These are phyloP conservation scores for Blastobotrys arbuscula DNA, from an alignment of 1,139 yeast species.

Conservation along the genomic window DNA sequence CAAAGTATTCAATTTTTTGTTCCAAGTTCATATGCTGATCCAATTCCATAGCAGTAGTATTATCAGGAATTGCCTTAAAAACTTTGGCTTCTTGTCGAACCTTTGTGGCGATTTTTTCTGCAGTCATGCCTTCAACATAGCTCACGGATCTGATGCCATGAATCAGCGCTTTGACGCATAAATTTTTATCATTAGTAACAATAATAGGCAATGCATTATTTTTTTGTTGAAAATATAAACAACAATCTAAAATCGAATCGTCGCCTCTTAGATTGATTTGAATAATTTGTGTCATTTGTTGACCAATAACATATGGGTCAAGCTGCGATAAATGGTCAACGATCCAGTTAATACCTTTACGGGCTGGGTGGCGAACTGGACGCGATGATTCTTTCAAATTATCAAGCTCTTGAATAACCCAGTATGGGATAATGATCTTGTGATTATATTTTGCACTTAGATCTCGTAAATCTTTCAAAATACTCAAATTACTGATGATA, in stretches of 20 bases:
- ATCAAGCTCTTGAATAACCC: conserved; percentile 72
- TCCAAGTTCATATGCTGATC: conserved; percentile 3
- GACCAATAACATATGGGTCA: conserved; percentile 55
- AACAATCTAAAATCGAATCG: conserved; percentile 83
- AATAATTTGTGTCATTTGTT: conserved; percentile 50
- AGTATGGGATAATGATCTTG: conserved; percentile 58
- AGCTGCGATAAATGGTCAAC: conserved; percentile 52
- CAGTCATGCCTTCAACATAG: conserved; percentile 53
- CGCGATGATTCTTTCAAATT: conserved; percentile 49
- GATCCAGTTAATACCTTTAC: conserved; percentile 78
- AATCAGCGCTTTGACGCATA: conserved; percentile 70
- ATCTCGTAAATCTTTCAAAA: conserved; percentile 15
- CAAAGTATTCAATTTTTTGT: conserved; percentile 4
- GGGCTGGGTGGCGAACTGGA: conserved; percentile 40
- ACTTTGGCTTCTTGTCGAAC: conserved; percentile 20
- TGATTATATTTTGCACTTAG: conserved; percentile 38
- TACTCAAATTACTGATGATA: conserved; percentile 16
- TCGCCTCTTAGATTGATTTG: conserved; percentile 49
- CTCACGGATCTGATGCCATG: conserved; percentile 67
- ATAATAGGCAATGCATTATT: conserved; percentile 47
- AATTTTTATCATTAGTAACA: conserved; percentile 75
- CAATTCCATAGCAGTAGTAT: conserved; percentile 8
- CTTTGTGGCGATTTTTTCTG: conserved; percentile 50
- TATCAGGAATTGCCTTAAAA: conserved; percentile 1
- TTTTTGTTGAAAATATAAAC: conserved; percentile 52